Conservation (phyloP, 305 asterid species). For the Caryopteris hybrid region DNA sequence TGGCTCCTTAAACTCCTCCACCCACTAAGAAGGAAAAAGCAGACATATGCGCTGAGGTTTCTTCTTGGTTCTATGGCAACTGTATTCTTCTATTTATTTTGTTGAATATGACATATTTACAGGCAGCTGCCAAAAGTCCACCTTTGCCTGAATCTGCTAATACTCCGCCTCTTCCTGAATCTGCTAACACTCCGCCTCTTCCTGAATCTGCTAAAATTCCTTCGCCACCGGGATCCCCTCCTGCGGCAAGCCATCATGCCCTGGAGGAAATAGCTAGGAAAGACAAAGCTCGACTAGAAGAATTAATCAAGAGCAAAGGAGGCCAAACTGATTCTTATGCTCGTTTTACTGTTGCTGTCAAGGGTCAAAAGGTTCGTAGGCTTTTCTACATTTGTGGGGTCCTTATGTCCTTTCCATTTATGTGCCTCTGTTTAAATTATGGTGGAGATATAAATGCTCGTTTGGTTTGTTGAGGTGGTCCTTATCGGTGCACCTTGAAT, state of each 20-base stretch:
- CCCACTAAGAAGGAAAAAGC: background rate
- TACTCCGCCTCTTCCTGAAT: conserved; percentile 10
- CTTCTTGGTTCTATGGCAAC: background rate
- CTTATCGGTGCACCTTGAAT: background rate
- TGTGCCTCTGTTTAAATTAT: background rate
- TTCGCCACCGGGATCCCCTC: conserved; percentile 35
- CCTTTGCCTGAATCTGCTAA: no score
- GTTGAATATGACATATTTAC: conserved; percentile 17
- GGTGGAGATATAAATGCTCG: conserved; percentile 4
- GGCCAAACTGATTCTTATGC: conserved; percentile 59
- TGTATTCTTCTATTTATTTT: conserved; percentile 14
- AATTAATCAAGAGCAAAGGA: conserved; percentile 65
- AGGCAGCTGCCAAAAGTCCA: conserved; percentile 31
- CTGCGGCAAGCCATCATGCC: conserved; percentile 39
- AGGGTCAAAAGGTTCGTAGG: conserved; percentile 74
- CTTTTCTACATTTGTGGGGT: background rate
- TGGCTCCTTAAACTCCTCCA: background rate
- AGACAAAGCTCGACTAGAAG: conserved; percentile 62
- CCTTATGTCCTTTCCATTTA: background rate
- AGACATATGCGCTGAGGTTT: background rate
- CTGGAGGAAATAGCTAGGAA: conserved; percentile 71
- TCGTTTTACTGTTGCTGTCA: conserved; percentile 67
- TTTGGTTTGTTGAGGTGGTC: conserved; percentile 15
- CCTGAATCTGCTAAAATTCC: conserved; percentile 31
- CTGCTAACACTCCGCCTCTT: conserved; percentile 23